Conservation (phyloP, 306 rosid species). For the Luffa aegyptiaca region DNA sequence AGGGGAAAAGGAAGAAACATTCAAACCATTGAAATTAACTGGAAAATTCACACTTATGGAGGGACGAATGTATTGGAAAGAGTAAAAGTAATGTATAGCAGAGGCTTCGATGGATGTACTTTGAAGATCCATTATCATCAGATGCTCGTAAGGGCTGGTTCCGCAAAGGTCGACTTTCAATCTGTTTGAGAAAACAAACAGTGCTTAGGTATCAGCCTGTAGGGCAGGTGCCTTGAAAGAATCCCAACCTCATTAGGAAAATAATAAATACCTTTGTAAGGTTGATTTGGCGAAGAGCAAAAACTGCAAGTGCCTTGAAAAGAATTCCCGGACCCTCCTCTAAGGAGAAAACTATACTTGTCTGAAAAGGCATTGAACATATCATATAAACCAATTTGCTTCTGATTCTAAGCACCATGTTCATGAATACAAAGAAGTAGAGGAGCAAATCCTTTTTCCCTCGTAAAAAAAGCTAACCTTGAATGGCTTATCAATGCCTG, state of each 20-base stretch:
- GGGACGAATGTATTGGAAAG: neutral
- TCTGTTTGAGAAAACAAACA: constrained; percentile 39
- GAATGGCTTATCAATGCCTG: constrained; percentile 79
- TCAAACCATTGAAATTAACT: constrained; percentile 1
- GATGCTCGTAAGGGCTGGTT: constrained; percentile 56
- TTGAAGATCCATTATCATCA: constrained; percentile 49
- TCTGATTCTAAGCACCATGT: neutral
- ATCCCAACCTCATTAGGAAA: neutral
- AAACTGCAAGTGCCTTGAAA: constrained; percentile 97
- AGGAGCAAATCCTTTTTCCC: neutral
- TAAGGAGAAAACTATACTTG: constrained; percentile 90
- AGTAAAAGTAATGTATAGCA: neutral
- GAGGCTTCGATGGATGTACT: constrained; percentile 38
- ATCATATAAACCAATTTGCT: constrained; percentile 7
- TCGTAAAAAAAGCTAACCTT: constrained; percentile 42
- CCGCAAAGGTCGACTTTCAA: constrained; percentile 94
- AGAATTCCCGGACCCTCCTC: constrained; percentile 98
- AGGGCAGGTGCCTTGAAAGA: neutral
- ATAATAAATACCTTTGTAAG: constrained; percentile 55
- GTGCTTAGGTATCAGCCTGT: constrained; percentile 9
- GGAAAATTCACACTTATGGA: constrained; percentile 1
- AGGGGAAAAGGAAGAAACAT: neutral
- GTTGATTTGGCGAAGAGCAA: constrained; percentile 84
- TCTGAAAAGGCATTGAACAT: constrained; percentile 35
- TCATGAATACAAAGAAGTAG: neutral